Evolutionary conservation across 805 yeast species (phyloP).

Genomic region (Yarrowia keelungensis): DNA sequence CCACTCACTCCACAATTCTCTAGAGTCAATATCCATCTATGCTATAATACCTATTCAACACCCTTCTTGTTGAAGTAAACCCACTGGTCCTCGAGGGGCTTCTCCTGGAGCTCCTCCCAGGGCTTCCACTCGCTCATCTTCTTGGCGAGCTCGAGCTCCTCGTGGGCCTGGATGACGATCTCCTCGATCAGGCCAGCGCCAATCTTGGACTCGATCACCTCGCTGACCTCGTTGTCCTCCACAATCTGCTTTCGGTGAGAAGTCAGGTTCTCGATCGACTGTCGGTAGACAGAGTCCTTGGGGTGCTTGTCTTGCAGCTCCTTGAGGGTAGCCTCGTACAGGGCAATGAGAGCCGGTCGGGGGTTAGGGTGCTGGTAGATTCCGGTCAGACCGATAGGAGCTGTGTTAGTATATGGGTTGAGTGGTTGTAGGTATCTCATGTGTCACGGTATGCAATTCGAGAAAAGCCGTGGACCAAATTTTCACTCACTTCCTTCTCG

Average conservation of each 20-base stretch:
- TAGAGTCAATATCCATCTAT: background rate
- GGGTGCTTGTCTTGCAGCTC: constrained; percentile 70
- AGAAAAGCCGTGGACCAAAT: too few species aligned
- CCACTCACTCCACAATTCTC: background rate
- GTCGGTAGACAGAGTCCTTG: constrained; percentile 72
- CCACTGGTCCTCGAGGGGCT: constrained; percentile 86
- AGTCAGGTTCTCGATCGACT: constrained; percentile 75
- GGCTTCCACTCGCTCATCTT: constrained; percentile 71
- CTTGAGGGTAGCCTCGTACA: constrained; percentile 72
- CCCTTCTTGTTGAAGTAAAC: constrained; percentile 71
- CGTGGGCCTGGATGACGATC: constrained; percentile 79
- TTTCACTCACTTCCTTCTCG: constrained; percentile 36
- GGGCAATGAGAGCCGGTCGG: constrained; percentile 73
- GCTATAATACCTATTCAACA: constrained; percentile 16
- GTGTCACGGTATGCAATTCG: too few species aligned
- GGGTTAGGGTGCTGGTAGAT: constrained; percentile 82
- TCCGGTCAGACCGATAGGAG: constrained; percentile 85
- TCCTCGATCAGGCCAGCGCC: constrained; percentile 89
- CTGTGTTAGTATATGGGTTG: constrained; percentile 36
- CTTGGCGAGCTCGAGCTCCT: constrained; percentile 72
- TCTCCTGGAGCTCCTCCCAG: constrained; percentile 84
- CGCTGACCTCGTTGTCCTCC: constrained; percentile 64
- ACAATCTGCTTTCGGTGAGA: constrained; percentile 72
- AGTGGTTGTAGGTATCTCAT: background rate
- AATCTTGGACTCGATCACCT: constrained; percentile 71